phyloP scores from a whole-genome alignment of 345 rosid genomes.

The Brassica juncea region DNA sequence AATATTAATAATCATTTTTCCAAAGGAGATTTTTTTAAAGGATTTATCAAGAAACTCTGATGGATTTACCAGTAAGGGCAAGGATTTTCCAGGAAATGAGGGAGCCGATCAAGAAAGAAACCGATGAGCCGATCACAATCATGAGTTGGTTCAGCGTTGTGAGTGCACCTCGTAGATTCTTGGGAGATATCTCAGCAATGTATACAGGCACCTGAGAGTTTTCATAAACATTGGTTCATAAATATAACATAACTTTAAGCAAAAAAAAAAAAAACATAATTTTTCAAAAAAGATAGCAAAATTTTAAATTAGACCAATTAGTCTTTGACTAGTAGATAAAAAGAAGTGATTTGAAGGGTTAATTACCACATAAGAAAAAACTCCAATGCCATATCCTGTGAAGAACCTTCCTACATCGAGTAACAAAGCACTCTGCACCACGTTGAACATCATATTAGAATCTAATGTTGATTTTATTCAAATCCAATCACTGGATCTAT shows the following conservation, averaged over 20 bases:
- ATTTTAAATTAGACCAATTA: background rate
- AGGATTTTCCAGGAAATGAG: constrained; percentile 74
- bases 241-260: background rate
- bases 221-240: constrained; percentile 1
- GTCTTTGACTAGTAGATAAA: constrained; percentile 1
- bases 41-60: background rate
- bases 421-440: constrained; percentile 54
- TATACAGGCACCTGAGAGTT: constrained; percentile 66
- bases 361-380: constrained; percentile 87
- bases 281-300: background rate
- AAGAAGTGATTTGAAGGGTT: background rate
- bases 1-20: constrained; percentile 16
- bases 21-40: background rate
- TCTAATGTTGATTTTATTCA: background rate
- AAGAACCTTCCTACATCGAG: constrained; percentile 85
- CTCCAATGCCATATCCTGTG: constrained; percentile 89
- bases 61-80: constrained; percentile 67
- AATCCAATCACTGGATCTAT: background rate
- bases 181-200: constrained; percentile 92
- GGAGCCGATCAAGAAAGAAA: constrained; percentile 66
- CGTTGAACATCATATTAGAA: background rate
- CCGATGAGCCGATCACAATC: constrained; percentile 73
- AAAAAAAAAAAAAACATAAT: background rate
- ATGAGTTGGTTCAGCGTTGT: constrained; percentile 83
- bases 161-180: constrained; percentile 85